phyloP scores from a whole-genome alignment of 169 alveolate genomes.

The Cryptosporidium sp. region DNA sequence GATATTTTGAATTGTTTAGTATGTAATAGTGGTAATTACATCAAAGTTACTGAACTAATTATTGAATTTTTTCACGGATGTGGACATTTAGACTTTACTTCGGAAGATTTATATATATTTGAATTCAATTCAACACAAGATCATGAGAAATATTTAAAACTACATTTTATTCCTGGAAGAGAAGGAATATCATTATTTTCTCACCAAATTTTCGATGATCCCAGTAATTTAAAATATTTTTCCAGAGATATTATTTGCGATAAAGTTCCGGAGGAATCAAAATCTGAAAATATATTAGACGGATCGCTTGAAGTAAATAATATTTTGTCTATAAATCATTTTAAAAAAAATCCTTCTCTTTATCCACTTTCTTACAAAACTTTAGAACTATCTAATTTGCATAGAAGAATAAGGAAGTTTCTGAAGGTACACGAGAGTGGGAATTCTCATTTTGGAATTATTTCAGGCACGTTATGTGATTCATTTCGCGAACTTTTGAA shows the following conservation, averaged over 20 bases:
- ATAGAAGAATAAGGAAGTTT: constrained; percentile 44
- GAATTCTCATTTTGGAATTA: constrained; percentile 18
- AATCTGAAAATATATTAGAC: neutral
- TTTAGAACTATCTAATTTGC: constrained; percentile 38
- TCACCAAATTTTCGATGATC: constrained; percentile 29
- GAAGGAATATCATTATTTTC: constrained; percentile 36
- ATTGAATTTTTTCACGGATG: neutral
- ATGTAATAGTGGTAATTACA: constrained; percentile 39
- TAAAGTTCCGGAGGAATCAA: neutral
- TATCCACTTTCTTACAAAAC: constrained; percentile 39
- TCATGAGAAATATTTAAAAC: neutral
- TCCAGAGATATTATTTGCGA: neutral
- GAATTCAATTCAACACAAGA: neutral
- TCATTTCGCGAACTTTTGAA: constrained; percentile 58
- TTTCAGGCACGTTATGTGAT: constrained; percentile 36
- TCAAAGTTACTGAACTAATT: constrained; percentile 28
- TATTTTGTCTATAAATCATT: constrained; percentile 2
- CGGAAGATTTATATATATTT: neutral
- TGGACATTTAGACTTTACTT: neutral
- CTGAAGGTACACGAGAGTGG: constrained; percentile 24
- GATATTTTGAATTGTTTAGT: constrained; percentile 39
- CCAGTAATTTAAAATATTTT: neutral
- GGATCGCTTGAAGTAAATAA: neutral
- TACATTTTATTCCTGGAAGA: neutral
- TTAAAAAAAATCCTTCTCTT: constrained; percentile 22